These are phyloP conservation scores for Boechera stricta DNA, from an alignment of 345 rosid species.

Conservation along the genomic window DNA sequence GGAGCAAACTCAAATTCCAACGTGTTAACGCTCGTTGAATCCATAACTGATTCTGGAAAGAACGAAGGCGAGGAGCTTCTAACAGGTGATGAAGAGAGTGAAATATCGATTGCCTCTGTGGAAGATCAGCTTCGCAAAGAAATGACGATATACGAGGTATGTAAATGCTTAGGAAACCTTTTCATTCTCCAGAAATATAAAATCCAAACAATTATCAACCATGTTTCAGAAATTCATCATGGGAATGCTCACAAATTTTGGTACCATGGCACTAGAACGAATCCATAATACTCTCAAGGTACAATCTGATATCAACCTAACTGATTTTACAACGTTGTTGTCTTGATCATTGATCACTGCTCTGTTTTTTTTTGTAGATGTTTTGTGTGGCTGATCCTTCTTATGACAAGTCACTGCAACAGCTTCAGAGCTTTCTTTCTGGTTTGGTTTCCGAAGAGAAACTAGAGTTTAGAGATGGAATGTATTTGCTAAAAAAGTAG, in stretches of 20 bases:
- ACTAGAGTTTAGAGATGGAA: conserved; percentile 77
- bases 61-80: conserved; percentile 66
- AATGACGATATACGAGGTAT: conserved; percentile 90
- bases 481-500: conserved; percentile 86
- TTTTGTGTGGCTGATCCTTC: conserved; percentile 92
- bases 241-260: conserved; percentile 97
- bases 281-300: conserved; percentile 95
- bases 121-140: conserved; percentile 91
- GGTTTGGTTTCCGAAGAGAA: conserved; percentile 89
- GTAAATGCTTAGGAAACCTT: conserved; percentile 29
- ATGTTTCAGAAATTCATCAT: conserved; percentile 76
- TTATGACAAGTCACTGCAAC: conserved; percentile 91
- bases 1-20: conserved; percentile 56
- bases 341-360: conserved; percentile 16
- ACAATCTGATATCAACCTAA: conserved; percentile 4
- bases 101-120: conserved; percentile 72
- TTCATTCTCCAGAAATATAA: conserved; percentile 29
- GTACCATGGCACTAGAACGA: conserved; percentile 86
- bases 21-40: conserved; percentile 71
- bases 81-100: conserved; percentile 83
- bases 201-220: conserved; percentile 29
- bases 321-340: background rate
- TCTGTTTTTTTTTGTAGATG: conserved; percentile 59
- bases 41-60: conserved; percentile 63
- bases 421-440: conserved; percentile 87